Evolutionary conservation across 2,329 filamentous ascomycete species (phyloP), one percentile per base, ranked within the genome.

Genomic region (Fusarium humuli): DNA sequence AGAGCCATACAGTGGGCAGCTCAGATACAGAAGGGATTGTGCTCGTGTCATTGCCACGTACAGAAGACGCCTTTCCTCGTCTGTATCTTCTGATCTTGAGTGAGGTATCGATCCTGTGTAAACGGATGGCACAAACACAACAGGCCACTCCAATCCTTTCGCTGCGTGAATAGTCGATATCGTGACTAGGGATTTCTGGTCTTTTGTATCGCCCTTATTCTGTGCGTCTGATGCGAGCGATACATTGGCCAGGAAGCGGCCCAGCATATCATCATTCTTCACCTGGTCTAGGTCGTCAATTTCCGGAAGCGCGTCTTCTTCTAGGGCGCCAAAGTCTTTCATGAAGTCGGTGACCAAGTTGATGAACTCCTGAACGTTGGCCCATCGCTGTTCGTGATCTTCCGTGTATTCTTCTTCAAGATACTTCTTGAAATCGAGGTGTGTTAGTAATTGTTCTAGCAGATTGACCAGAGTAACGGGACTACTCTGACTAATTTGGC

Each of bases 11-110:
- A 90, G 79, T 0, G 94, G 93, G 70, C 89, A 93, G 78, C 94
- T 97, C 57, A 98, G 83, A 74, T 97, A 97, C 2, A 99, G 82
- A 30, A 98, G 81, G 1, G 89, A 91, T 77, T 98, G 91, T 9
- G 96, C 95, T 77, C 95, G 86, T 5, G 95, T 99, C 94, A 99
- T 98, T 29, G 94, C 95, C 16, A 99, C 96, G 75, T 98, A 99
- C 0, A 99, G 84, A 47, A 99, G 81, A 29, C 95, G 87, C 63
- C 96, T 86, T 78, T 99, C 95, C 79, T 99, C 95, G 60, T 95
- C 91, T 5, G 86, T 85, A 76, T 98, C 93, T 47, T 98, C 94
- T 3, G 94, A 88, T 72, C 94, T 87, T 3, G 91, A 91, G 78
- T 98, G 95, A 7, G 95, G 95, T 63, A 98, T 97, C 4, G 92